A percentile compares a stretch with the other conserved stretches of the same genome.
These are phyloP conservation scores for Puccinellia tenuiflora DNA, from an alignment of 176 grass and related monocot species.

Conservation along the genomic window DNA sequence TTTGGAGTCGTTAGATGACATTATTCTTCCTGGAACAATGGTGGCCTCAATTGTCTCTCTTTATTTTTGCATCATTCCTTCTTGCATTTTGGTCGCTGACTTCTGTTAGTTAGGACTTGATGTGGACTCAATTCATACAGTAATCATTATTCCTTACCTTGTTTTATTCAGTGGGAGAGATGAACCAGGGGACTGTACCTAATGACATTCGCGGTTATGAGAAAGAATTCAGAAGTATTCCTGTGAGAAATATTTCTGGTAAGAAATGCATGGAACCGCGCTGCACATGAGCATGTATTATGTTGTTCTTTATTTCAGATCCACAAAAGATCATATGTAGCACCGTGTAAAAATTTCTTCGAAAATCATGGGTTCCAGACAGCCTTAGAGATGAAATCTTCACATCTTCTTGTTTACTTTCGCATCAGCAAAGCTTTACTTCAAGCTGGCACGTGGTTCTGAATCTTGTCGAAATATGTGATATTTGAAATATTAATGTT, in stretches of 20 bases:
- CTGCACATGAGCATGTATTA: constrained; percentile 7
- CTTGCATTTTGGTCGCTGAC: constrained; percentile 35
- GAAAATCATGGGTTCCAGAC: neutral
- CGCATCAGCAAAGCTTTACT: neutral
- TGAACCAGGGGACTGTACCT: constrained; percentile 24
- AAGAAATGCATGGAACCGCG: neutral
- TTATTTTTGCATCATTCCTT: constrained; percentile 44
- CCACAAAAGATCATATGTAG: neutral
- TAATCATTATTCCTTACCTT: constrained; percentile 11
- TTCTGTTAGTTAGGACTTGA: constrained; percentile 39
- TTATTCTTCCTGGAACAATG: constrained; percentile 30
- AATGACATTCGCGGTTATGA: neutral
- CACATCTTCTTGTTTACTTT: neutral
- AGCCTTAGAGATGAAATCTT: neutral
- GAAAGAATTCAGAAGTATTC: constrained; percentile 5
- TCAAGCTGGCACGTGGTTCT: neutral
- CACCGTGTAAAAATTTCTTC: neutral
- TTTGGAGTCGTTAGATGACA: constrained; percentile 29
- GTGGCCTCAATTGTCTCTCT: constrained; percentile 29
- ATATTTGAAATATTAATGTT: neutral
- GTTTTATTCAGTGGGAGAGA: constrained; percentile 30
- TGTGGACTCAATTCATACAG: constrained; percentile 36
- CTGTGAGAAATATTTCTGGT: neutral
- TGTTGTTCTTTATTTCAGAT: neutral
- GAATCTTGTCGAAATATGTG: constrained; percentile 12